Evolutionary conservation across 805 yeast genomes (phyloP).

Genomic region (Pichia cabralensis): DNA sequence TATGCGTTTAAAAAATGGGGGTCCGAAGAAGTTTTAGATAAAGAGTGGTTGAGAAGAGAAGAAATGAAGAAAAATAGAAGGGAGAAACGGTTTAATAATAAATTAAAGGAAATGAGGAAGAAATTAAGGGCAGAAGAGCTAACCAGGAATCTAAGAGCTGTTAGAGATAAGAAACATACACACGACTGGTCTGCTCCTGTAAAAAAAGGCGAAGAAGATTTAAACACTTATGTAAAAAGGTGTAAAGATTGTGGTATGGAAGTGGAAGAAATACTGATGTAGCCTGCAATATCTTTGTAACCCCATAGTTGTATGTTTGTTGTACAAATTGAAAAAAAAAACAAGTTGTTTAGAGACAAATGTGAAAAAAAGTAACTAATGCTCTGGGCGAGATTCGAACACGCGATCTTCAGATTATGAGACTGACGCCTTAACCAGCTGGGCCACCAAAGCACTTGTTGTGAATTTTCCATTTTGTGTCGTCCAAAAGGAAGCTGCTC

Average conservation of each 20-base stretch:
- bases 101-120: slow-evolving; percentile 78
- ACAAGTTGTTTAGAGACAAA: background rate
- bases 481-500: slow-evolving; percentile 6
- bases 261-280: slow-evolving; percentile 60
- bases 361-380: slow-evolving; percentile 2
- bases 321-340: background rate
- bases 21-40: slow-evolving; percentile 74
- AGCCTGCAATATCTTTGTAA: background rate
- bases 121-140: slow-evolving; percentile 87
- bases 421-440: slow-evolving; percentile 33
- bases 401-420: slow-evolving; percentile 33
- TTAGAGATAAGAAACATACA: slow-evolving; percentile 42
- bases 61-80: slow-evolving; percentile 57
- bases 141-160: slow-evolving; percentile 59
- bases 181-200: slow-evolving; percentile 68
- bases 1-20: slow-evolving; percentile 95
- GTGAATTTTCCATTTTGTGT: background rate
- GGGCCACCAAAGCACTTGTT: slow-evolving; percentile 28
- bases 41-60: slow-evolving; percentile 87
- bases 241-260: slow-evolving; percentile 80
- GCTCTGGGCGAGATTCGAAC: slow-evolving; percentile 33
- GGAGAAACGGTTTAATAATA: slow-evolving; percentile 70
- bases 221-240: slow-evolving; percentile 39
- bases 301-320: no score
- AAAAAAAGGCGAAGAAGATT: slow-evolving; percentile 3